Evolutionary conservation across 768 basidiomycete species (phyloP), one percentile per base, ranked within the genome.

Genomic region (Lyophyllum decastes): DNA sequence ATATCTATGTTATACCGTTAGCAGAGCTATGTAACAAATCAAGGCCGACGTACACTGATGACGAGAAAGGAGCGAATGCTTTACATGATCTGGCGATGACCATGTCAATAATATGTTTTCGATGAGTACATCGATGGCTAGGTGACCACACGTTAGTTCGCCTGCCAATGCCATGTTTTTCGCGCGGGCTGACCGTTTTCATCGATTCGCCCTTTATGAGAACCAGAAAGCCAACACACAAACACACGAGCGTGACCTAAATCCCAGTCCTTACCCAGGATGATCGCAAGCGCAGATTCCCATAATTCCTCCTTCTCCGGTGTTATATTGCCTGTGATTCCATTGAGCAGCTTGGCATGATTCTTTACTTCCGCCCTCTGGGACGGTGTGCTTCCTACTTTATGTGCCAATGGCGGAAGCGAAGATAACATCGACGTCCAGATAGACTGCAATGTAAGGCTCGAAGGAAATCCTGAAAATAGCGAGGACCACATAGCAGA

Each of bases 81-180:
- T 90, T 66, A 97, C 79, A 65, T 94, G 89, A 46, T 89, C 89
- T 1, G 85, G 71, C 22, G 87, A 81, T 4, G 88, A 78, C 96
- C 96, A 98, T 0, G 79, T 67, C 5, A 85, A 82, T 7, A 91
- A 66, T 0, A 83, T 70, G 47, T 70, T 75, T 38, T 77, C 70
- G 22, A 89, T 70, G 33, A 89, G 73, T 1, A 70, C 62, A 10
- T 77, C 72, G 14, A 88, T 75, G 17, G 73, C 86, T 85, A 50
- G 40, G 17, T 24, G 17, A 5, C 33, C 22, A 17, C 41, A 11
- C 55, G 54, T 33, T 26, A 35, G 8, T 6, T 58, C 16, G 26
- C 8, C 26, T 19, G 16, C 4, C 17, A 30, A 17, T 26, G 27
- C 16, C 4, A 48, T 16, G 16, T 48, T 27, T 12, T 3, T 45